Evolutionary conservation across 2,329 filamentous ascomycete genomes (phyloP).

Genomic region (Zymoseptoria crescenta): DNA sequence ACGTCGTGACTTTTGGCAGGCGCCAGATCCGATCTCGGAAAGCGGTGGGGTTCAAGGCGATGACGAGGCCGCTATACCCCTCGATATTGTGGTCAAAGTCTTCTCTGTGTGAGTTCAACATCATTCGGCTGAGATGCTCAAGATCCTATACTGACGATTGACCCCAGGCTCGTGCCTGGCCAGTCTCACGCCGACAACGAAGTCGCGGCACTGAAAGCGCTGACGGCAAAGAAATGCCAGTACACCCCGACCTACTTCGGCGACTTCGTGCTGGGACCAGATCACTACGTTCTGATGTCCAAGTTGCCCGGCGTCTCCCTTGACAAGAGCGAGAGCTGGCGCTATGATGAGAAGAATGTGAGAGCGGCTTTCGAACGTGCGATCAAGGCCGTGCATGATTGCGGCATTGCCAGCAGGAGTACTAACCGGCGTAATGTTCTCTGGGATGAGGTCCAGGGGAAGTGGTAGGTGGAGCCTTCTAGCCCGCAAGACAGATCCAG

Average conservation of each 20-base stretch:
- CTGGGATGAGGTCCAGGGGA: constrained; percentile 3
- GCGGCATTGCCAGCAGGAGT: constrained; percentile 7
- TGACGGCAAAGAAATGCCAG: not conserved
- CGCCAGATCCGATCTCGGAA: not conserved
- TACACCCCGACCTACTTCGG: not conserved
- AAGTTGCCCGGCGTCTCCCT: not conserved
- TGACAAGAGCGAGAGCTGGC: not conserved
- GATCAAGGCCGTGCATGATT: not conserved
- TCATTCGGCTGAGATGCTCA: not conserved
- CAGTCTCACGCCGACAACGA: not conserved
- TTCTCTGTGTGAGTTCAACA: not conserved
- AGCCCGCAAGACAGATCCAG: not conserved
- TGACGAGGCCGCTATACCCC: not conserved
- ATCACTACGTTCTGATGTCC: constrained; percentile 3
- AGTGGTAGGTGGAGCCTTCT: constrained; percentile 2
- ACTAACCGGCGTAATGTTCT: constrained; percentile 2
- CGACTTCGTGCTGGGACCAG: not conserved
- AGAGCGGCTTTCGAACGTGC: not conserved
- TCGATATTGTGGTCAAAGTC: constrained; percentile 3
- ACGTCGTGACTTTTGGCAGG: not conserved
- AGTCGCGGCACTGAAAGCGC: constrained; percentile 1
- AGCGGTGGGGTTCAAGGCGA: not conserved
- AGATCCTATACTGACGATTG: not conserved
- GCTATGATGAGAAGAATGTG: not conserved
- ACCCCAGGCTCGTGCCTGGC: not conserved